Base-by-base conservation (phyloP, 2,329 filamentous ascomycete species). In the Cladosporium austrohemisphaericum region DNA sequence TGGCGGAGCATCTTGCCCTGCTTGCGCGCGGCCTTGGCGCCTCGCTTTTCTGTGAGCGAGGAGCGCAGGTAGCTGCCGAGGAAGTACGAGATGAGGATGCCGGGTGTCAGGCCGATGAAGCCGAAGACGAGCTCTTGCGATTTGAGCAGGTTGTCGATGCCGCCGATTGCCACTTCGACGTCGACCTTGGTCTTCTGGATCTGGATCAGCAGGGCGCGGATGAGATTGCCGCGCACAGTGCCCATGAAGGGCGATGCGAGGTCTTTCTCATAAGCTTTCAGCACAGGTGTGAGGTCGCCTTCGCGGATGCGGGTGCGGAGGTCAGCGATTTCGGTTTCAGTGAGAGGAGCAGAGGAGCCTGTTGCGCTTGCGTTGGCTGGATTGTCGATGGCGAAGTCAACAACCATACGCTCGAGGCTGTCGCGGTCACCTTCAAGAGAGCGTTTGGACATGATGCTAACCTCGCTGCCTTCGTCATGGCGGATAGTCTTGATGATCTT, bases 161-260 rank as follows among this genome's bases (percentile, higher is more conserved):
- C 93, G 52, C 87, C 89, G 72, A 98, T 91, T 11, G 93, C 93
- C 53, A 97, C 84, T 68, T 98, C 93, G 10, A 98, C 83, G 63
- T 98, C 93, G 7, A 98, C 93, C 73, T 98, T 98, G 18, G 93
- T 97, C 76, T 98, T 98, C 64, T 98, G 93, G 29, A 98, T 85
- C 65, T 98, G 93, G 49, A 98, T 97, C 36, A 98, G 76, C 22
- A 98, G 80, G 4, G 92, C 90, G 44, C 92, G 84, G 28, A 97
- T 80, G 22, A 98, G 77, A 60, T 97, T 92, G 9, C 93, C 93
- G 23, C 83, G 80, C 14, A 98, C 70, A 0, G 91, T 88, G 6
- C 92, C 91, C 48, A 84, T 76, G 53, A 98, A 83, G 1, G 93
- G 93, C 38, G 76, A 85, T 45, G 86, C 80, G 33, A 98, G 75